Conservation (phyloP, 495 filamentous ascomycete species). For the Thermothielavioides terrestris region DNA sequence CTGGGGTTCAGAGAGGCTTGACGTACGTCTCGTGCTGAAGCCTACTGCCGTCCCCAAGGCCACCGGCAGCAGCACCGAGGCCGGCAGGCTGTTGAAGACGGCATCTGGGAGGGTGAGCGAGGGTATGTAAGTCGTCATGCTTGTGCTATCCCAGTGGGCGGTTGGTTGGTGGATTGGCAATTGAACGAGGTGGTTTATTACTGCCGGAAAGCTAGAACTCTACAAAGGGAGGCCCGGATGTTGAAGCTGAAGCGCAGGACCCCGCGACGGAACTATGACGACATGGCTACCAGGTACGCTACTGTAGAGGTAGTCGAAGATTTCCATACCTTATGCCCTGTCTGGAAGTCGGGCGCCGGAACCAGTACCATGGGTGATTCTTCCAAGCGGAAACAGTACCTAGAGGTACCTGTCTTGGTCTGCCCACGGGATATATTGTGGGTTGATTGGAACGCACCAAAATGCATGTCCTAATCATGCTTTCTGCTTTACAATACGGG, state of each 20-base stretch:
- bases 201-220: neutral
- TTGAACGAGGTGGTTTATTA: no score
- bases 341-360: no score
- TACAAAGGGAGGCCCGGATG: neutral
- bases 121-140: slow-evolving; percentile 62
- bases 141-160: slow-evolving; percentile 10
- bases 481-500: no score
- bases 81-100: slow-evolving; percentile 57
- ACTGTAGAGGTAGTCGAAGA: no score
- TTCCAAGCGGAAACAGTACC: no score
- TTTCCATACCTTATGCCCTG: no score
- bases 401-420: no score
- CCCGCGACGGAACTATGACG: neutral
- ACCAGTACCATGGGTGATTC: no score
- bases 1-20: neutral
- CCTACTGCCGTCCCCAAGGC: slow-evolving; percentile 56
- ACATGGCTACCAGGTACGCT: no score
- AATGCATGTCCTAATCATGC: no score
- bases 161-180: neutral
- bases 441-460: no score
- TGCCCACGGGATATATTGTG: no score
- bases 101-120: slow-evolving; percentile 54
- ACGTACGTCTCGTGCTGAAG: slow-evolving; percentile 49
- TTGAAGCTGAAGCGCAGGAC: neutral
- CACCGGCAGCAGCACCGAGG: slow-evolving; percentile 61